Base-by-base conservation (phyloP, 306 rosid species). In the Sesbania bispinosa region DNA sequence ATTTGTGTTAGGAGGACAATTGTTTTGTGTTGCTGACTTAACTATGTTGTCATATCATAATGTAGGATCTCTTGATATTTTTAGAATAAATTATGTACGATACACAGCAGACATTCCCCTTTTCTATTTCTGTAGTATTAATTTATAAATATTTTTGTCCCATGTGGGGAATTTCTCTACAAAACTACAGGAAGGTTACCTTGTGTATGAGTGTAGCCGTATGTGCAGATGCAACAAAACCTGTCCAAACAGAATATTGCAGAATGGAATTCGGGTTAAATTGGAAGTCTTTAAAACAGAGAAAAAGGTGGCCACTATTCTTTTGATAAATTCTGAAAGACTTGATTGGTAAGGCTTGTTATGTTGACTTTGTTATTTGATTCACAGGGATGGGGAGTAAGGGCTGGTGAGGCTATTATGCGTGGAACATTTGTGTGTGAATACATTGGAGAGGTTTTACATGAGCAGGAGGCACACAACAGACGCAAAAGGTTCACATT, bases 351-450 rank as follows among this genome's bases (percentile, higher is more conserved):
- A 32, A 33, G 32, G 26, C 61, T 46, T 67, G 27, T 58, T 16
- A 18, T 6, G 10, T 46, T 74, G 57, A 77, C 63, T 47, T 53
- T 2, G 6, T 39, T 46, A 23, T 45, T 42, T 79, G 32, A 27
- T 75, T 69, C 18, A 27, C 80, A 92, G 98, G 98, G 96, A 72
- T 92, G 98, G 98, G 96, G 79, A 13, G 88, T 89, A 51, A 89
- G 93, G 85, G 95, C 96, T 46, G 92, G 91, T 39, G 96, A 90
- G 81, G 77, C 86, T 21, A 88, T 92, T 79, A 5, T 79, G 65
- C 88, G 89, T 1, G 98, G 98, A 66, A 88, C 91, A 7, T 93
- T 93, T 77, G 82, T 93, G 24, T 93, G 98, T 0, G 98, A 90
- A 83, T 85, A 71, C 80, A 75, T 90, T n/a, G 96, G 98, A 36